Base-by-base conservation (phyloP, 768 basidiomycete species). In the Pisolithus tinctorius region DNA sequence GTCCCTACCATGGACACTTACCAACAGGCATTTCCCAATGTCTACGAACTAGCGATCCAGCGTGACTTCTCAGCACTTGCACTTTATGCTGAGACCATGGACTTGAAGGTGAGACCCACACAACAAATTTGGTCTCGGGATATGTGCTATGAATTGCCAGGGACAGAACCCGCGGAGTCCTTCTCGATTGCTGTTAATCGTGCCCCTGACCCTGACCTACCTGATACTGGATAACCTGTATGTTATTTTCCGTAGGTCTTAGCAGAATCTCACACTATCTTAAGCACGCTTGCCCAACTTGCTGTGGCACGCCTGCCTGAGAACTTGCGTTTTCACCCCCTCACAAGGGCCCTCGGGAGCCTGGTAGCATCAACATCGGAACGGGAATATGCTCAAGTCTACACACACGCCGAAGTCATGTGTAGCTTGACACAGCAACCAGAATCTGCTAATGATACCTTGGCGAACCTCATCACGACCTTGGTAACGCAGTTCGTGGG, bases 201-300 rank as follows among this genome's bases (percentile, higher is more conserved):
- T 75, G 4, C 84, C 85, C 13, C 67, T 88, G 30, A 78, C 85
- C 20, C 73, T 89, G 11, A 74, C 78, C 4, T 83, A 86, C 66
- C 70, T 88, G 40, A 82, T 83, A 40, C 50, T 75, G 38, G 80
- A 88, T 57, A 74, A 86, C 52, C 60, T 82, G 86, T 84, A 58
- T 60, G 83, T 67, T 41, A 26, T 26, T 47, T 30, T 29, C 17
- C 26, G 30, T 31, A 45, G 52, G 31, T 34, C 23, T 26, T 39
- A n/a, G n/a, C 27, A 7, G 16, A 2, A 16, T 17, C 43, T 44
- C 45, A 38, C 44, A 34, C 47, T 26, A 44, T 23, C 25, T 16
- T 26, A 51, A 88, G 86, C 17, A 69, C 81, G 39, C 75, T 79
- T 46, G 86, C 85, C 37, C 77, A 76, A 23, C 77, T 74, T 63